Evolutionary conservation across 2,329 filamentous ascomycete species (phyloP).

Genomic region (Albifimbria verrucaria): DNA sequence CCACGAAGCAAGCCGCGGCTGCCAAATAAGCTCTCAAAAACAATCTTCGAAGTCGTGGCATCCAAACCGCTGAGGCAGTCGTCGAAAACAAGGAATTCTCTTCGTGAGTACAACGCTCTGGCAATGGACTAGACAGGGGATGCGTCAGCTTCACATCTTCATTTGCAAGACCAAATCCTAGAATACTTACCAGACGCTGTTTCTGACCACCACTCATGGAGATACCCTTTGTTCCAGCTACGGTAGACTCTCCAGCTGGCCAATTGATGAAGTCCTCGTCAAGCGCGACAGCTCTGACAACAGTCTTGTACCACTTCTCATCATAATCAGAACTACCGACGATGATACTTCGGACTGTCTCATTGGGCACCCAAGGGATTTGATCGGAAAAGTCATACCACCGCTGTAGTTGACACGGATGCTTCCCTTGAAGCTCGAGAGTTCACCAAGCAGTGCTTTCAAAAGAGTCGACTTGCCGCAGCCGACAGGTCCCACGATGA

Average conservation of each 20-base stretch:
- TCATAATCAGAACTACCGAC: conserved; percentile 16
- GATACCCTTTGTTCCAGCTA: conserved; percentile 25
- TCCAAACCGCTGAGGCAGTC: conserved; percentile 35
- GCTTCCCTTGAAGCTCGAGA: conserved; percentile 11
- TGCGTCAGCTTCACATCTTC: too few species aligned
- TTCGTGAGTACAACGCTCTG: conserved; percentile 33
- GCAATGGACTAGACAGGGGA: too few species aligned
- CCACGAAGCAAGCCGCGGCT: conserved; percentile 29
- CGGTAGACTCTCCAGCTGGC: conserved; percentile 21
- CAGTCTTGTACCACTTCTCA: conserved; percentile 14
- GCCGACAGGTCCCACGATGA: conserved; percentile 26
- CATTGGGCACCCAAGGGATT: conserved; percentile 14
- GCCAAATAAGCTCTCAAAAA: conserved; percentile 36
- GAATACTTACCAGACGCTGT: conserved; percentile 12
- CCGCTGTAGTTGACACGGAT: conserved; percentile 10
- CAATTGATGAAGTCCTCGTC: conserved; percentile 16
- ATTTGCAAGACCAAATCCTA: neutral
- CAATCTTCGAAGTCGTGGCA: conserved; percentile 29
- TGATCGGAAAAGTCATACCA: conserved; percentile 21
- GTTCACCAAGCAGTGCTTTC: conserved; percentile 22
- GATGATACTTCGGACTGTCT: conserved; percentile 21
- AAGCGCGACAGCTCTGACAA: conserved; percentile 19
- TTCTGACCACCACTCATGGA: conserved; percentile 27
- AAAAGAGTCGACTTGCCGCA: conserved; percentile 26
- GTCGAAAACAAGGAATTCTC: conserved; percentile 33